Evolutionary conservation across 2,329 filamentous ascomycete genomes (phyloP).

Genomic region (Phoma sp.): DNA sequence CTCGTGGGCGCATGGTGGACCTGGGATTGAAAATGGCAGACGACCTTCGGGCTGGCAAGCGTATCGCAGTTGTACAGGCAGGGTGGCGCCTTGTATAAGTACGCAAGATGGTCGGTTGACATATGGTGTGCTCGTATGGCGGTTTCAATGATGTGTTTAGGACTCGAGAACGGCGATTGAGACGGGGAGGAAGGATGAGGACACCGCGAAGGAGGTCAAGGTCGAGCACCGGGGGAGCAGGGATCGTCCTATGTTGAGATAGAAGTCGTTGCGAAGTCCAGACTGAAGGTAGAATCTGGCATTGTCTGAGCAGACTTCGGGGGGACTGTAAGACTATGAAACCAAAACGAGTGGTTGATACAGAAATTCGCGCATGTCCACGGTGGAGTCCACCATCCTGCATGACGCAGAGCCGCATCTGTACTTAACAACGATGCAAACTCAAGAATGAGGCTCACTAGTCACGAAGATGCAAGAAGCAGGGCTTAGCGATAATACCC

Average conservation of each 20-base stretch:
- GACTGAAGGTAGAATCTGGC: too few relatives aligned
- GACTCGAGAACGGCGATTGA: constrained; percentile 6
- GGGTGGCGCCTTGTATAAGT: constrained; percentile 9
- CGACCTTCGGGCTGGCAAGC: constrained; percentile 5
- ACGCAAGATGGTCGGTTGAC: constrained; percentile 10
- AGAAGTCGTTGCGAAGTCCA: not conserved
- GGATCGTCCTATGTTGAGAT: not conserved
- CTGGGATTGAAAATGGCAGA: constrained; percentile 5
- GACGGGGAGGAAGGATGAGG: not conserved
- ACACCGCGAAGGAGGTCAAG: not conserved
- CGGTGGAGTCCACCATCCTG: not conserved
- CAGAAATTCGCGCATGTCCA: constrained; percentile 4
- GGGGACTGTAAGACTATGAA: too few relatives aligned
- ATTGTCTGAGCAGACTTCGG: too few relatives aligned
- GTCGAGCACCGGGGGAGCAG: constrained; percentile 3
- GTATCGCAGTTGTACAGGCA: constrained; percentile 8
- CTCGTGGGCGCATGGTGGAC: constrained; percentile 14
- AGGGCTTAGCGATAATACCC: constrained; percentile 5
- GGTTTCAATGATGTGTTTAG: constrained; percentile 2
- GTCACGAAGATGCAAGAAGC: not conserved
- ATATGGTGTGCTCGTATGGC: constrained; percentile 8
- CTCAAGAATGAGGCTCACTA: constrained; percentile 13
- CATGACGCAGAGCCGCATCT: constrained; percentile 6
- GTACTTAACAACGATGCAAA: not conserved
- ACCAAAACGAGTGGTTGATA: not conserved